A percentile compares a stretch with the other conserved stretches of the same genome.
Conservation (phyloP, 495 filamentous ascomycete genomes). For the Chaetomidium leptoderma region DNA sequence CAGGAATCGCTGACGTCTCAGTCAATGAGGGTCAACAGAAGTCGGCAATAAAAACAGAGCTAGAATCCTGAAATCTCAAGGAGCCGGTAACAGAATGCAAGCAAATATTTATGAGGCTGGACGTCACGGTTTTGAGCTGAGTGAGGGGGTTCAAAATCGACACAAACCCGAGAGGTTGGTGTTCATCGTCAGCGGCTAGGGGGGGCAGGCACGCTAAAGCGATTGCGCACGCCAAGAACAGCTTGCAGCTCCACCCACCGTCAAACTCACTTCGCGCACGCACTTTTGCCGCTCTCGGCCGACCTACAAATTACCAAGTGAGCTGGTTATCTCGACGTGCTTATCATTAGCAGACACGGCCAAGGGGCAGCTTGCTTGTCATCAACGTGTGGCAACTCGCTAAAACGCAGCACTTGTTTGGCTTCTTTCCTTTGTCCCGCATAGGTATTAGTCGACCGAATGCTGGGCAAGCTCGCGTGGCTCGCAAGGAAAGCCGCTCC, state of each 20-base stretch:
- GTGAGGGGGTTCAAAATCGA: neutral
- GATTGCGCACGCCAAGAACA: slow-evolving; percentile 20
- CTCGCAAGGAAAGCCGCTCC: too few relatives aligned
- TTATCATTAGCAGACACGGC: too few relatives aligned
- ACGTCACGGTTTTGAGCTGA: neutral
- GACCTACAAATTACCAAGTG: too few relatives aligned
- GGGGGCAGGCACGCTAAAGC: neutral
- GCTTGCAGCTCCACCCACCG: neutral
- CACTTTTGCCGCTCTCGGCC: neutral
- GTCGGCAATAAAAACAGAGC: neutral
- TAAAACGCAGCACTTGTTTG: too few relatives aligned
- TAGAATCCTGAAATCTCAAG: neutral
- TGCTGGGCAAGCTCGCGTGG: too few relatives aligned
- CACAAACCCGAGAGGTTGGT: neutral
- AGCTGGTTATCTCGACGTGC: too few relatives aligned
- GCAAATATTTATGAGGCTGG: neutral
- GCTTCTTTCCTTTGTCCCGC: too few relatives aligned
- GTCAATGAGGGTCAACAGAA: neutral
- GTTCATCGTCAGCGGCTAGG: neutral
- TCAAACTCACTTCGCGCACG: neutral
- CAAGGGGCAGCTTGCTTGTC: too few relatives aligned
- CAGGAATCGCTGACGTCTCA: neutral
- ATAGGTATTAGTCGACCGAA: too few relatives aligned
- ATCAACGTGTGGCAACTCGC: too few relatives aligned
- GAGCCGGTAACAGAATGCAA: neutral